Conservation (phyloP, 768 basidiomycete species). For the Pisolithus sp. region DNA sequence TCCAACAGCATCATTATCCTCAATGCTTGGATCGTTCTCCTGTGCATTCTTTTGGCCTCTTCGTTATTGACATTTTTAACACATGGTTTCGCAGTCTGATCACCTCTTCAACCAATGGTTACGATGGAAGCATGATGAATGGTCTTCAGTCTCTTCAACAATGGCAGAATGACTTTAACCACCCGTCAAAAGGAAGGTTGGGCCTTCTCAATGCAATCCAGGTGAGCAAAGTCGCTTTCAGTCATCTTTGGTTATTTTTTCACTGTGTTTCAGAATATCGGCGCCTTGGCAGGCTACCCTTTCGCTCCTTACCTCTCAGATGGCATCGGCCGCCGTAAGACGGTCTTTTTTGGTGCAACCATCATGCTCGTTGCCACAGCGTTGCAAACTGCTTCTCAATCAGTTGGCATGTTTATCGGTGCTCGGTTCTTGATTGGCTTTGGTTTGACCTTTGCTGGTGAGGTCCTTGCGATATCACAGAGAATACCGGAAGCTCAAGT, state of each 20-base stretch:
- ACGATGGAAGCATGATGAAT: conserved; percentile 78
- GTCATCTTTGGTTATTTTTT: not conserved
- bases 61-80: not conserved
- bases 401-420: conserved; percentile 74
- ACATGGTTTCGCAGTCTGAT: conserved; percentile 43
- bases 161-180: conserved; percentile 58
- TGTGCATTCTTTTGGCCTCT: conserved; percentile 33
- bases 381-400: conserved; percentile 65
- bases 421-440: conserved; percentile 77
- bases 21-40: conserved; percentile 63
- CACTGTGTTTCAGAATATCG: conserved; percentile 49
- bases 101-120: conserved; percentile 71
- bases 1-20: conserved; percentile 47
- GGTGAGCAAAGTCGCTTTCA: conserved; percentile 26
- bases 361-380: conserved; percentile 67
- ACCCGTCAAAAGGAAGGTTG: conserved; percentile 50
- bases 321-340: conserved; percentile 57
- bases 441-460: conserved; percentile 64
- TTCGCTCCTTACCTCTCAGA: conserved; percentile 70
- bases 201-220: conserved; percentile 74
- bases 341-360: conserved; percentile 62
- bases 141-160: conserved; percentile 62
- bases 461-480: conserved; percentile 10
- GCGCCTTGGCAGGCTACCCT: conserved; percentile 59
- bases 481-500: not conserved